phyloP scores from a whole-genome alignment of 192 early-diverging fungal species.

The Coemansia umbellata region DNA sequence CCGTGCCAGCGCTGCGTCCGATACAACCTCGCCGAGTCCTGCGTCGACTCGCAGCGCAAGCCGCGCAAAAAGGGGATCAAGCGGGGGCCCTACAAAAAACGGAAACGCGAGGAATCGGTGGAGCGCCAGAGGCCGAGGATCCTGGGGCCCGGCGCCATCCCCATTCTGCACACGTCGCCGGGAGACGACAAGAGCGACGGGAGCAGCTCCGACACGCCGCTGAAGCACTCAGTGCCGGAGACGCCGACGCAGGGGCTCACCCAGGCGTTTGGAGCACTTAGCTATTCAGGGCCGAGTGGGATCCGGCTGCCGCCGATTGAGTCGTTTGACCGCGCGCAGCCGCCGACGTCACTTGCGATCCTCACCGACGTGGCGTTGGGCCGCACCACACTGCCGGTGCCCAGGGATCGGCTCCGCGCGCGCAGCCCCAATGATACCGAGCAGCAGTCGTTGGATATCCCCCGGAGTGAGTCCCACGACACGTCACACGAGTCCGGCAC shows the following conservation, averaged over 20 bases:
- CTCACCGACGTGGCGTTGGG: conserved; percentile 24
- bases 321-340: conserved; percentile 36
- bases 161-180: conserved; percentile 30
- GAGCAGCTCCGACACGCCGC: conserved; percentile 28
- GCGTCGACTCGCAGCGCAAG: conserved; percentile 76
- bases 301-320: conserved; percentile 43
- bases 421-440: not conserved
- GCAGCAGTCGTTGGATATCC: conserved; percentile 14
- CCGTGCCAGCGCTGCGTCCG: conserved; percentile 86
- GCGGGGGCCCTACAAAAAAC: conserved; percentile 77
- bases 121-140: conserved; percentile 8
- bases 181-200: conserved; percentile 6
- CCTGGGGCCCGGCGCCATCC: conserved; percentile 40
- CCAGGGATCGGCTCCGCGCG: not conserved
- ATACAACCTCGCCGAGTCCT: conserved; percentile 68
- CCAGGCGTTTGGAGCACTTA: too few relatives aligned
- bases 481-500: conserved; percentile 10
- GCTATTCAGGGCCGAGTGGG: too few relatives aligned
- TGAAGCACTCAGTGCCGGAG: conserved; percentile 11
- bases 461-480: not conserved
- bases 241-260: conserved; percentile 39
- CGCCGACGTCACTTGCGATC: conserved; percentile 16
- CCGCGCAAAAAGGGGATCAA: conserved; percentile 83
- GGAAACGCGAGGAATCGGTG: conserved; percentile 13
- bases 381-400: not conserved